Base-by-base conservation (phyloP, 2,329 filamentous ascomycete species). In the Colletotrichum musicola region DNA sequence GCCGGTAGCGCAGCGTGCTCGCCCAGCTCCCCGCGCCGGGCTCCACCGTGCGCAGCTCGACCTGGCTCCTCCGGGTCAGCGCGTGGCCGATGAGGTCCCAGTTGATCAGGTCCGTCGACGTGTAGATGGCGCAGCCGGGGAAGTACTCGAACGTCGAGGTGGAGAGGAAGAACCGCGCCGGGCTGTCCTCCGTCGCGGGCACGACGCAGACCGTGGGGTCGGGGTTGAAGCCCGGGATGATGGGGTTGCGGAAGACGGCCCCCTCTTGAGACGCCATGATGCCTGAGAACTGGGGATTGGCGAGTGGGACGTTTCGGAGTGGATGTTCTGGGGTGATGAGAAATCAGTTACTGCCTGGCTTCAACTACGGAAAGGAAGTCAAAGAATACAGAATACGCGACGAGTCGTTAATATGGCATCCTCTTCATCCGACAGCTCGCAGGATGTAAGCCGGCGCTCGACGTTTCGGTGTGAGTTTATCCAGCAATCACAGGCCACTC, bases 91-190 rank as follows among this genome's bases (percentile, higher is more conserved):
- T 83, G n/a, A 87, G 80, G 6, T 78, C 78, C 85, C 86, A 88
- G 49, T 83, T 82, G 9, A 86, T 75, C 12, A 88, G 79, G 70
- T 88, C 83, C 0, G 77, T 84, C 20, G 85, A 88, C 27, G 87
- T 82, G 72, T 90, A 89, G 64, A 91, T 87, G 14, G 87, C 85
- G n/a, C 85, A 84, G 4, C 87, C 87, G 0, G 88, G 88, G 68
- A 88, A 90, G 75, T 84, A 88, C 74, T 90, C 88, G 65, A 91
- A 90, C 0, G 86, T 88, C 0, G 88, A 90, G 4, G 87, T 90
- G 44, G 85, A 85, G 30, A 90, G 82, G 75, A 86, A 90, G 74
- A 85, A 90, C 1, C 73, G 77, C 6, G 76, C 72, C 2, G 77
- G 77, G 2, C 72, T 63, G 4, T 72, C 68, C 3, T 71, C 72